These are phyloP conservation scores for Daldinia concentrica DNA, from an alignment of 495 filamentous ascomycete species.

Conservation along the genomic window DNA sequence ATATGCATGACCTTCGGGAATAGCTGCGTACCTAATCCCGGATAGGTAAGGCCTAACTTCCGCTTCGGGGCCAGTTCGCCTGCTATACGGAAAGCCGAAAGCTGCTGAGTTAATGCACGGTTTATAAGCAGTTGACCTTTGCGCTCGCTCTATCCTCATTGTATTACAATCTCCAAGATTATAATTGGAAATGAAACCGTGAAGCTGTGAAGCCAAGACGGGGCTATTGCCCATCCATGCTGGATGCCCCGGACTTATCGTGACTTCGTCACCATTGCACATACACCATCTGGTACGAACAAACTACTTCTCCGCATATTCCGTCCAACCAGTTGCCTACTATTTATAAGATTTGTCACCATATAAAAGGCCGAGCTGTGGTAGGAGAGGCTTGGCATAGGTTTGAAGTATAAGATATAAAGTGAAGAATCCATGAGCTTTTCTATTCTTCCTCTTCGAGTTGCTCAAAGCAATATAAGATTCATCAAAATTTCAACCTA, in stretches of 20 bases:
- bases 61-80: not conserved
- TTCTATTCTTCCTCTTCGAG: not conserved
- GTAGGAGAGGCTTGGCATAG: conserved; percentile 8
- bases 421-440: conserved; percentile 8
- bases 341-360: conserved; percentile 24
- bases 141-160: not conserved
- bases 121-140: not conserved
- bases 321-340: not conserved
- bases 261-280: not conserved
- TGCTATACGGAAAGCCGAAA: not conserved
- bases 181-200: not conserved
- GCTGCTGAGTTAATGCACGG: not conserved
- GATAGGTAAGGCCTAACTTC: not conserved
- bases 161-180: not conserved
- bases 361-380: conserved; percentile 11
- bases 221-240: not conserved
- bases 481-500: not conserved
- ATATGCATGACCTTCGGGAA: not conserved
- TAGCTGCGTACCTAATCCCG: not conserved
- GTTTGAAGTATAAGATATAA: not conserved
- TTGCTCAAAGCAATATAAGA: conserved; percentile 13
- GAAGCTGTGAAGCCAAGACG: not conserved
- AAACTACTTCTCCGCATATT: conserved; percentile 1
- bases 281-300: not conserved
- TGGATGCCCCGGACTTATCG: not conserved